phyloP scores from a whole-genome alignment of 2,329 filamentous ascomycete species.

The Stagonosporopsis chrysanthemi region DNA sequence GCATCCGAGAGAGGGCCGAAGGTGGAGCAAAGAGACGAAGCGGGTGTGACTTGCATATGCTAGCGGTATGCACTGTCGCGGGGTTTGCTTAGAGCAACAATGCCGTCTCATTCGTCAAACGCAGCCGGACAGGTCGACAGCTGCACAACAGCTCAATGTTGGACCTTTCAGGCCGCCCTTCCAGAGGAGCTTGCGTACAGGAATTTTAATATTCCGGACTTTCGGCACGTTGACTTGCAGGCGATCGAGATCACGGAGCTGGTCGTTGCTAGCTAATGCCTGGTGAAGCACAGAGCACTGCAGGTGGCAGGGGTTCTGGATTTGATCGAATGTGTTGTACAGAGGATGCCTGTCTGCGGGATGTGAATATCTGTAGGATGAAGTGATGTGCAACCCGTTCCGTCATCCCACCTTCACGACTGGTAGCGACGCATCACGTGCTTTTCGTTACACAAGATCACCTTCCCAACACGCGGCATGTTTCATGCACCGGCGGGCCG shows the following conservation, averaged over 20 bases:
- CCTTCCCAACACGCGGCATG: constrained; percentile 1
- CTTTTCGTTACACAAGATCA: constrained; percentile 7
- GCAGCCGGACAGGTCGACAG: constrained; percentile 17
- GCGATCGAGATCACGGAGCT: constrained; percentile 1
- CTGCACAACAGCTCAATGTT: constrained; percentile 30
- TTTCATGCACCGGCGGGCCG: constrained; percentile 8
- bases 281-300: not conserved
- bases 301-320: not conserved
- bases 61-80: constrained; percentile 42
- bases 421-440: constrained; percentile 13
- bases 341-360: constrained; percentile 7
- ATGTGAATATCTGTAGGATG: not conserved
- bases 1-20: constrained; percentile 29
- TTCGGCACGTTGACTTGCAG: not conserved
- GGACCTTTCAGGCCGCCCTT: constrained; percentile 6
- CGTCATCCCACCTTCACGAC: constrained; percentile 7
- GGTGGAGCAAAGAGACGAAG: constrained; percentile 31
- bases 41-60: constrained; percentile 48
- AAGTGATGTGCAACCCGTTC: constrained; percentile 12
- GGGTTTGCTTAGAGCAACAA: constrained; percentile 32
- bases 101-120: constrained; percentile 33
- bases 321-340: constrained; percentile 3
- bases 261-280: not conserved
- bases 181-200: constrained; percentile 6
- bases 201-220: constrained; percentile 1